Conservation (phyloP, 2,329 filamentous ascomycete genomes). For the Byssoonygena ceratinophila region DNA sequence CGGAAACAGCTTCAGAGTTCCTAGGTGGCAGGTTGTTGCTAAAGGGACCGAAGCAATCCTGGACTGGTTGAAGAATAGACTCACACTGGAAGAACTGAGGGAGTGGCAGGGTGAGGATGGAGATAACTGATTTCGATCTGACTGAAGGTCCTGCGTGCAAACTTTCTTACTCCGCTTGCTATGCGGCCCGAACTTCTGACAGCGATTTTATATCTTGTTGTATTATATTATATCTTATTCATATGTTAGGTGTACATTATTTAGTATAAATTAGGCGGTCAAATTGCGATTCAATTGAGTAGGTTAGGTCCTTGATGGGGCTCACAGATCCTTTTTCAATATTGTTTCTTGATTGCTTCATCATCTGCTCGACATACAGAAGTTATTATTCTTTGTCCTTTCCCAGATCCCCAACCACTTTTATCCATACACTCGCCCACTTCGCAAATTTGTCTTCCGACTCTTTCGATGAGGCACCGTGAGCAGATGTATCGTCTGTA, state of each 20-base stretch:
- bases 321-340: too few relatives aligned
- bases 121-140: not conserved
- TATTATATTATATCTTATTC: not conserved
- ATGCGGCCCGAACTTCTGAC: too few relatives aligned
- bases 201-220: not conserved
- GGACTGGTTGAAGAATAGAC: slow-evolving; percentile 66
- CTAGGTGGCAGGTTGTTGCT: slow-evolving; percentile 70
- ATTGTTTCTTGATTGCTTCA: not conserved
- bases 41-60: slow-evolving; percentile 79
- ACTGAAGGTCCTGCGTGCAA: not conserved
- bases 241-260: too few relatives aligned
- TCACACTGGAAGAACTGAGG: slow-evolving; percentile 44
- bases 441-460: slow-evolving; percentile 64
- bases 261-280: too few relatives aligned
- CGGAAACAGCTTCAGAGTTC: slow-evolving; percentile 81
- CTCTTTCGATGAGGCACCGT: slow-evolving; percentile 33
- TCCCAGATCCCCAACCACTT: slow-evolving; percentile 35
- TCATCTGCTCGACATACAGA: too few relatives aligned
- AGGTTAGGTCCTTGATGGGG: too few relatives aligned
- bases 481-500: slow-evolving; percentile 19
- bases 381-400: slow-evolving; percentile 18
- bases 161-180: not conserved
- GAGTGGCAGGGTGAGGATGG: slow-evolving; percentile 28
- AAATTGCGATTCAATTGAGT: too few relatives aligned
- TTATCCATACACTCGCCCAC: slow-evolving; percentile 56